Percentiles rank a stretch among this genome's conserved stretches.
phyloP scores from a whole-genome alignment of 371 early-diverging fungal species.

The Blastocladiella emersonii region DNA sequence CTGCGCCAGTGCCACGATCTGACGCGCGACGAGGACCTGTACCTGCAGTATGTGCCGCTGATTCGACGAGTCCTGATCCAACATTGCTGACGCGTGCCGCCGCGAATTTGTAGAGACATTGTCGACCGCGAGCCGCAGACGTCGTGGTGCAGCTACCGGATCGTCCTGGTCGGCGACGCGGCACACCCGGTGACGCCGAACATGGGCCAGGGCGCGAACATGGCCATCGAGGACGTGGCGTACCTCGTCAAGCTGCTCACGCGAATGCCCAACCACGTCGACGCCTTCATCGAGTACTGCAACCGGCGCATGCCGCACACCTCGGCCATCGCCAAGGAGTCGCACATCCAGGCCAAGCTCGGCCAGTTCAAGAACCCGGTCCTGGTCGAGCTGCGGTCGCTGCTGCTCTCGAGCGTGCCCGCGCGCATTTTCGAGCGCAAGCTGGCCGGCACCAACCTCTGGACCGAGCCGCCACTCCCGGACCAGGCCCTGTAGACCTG shows the following conservation, averaged over 20 bases:
- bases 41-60: too few species aligned
- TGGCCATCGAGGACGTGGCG: conserved; percentile 7
- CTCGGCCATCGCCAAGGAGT: not conserved
- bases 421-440: not conserved
- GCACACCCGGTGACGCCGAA: conserved; percentile 8
- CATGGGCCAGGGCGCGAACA: conserved; percentile 9
- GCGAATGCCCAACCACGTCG: too few species aligned
- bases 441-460: not conserved
- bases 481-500: too few species aligned
- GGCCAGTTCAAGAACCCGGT: not conserved
- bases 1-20: not conserved
- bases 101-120: too few species aligned
- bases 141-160: not conserved
- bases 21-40: not conserved
- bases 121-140: not conserved
- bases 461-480: too few species aligned
- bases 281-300: not conserved
- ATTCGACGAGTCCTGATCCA: too few species aligned
- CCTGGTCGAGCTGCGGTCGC: not conserved
- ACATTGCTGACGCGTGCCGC: too few species aligned
- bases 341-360: not conserved
- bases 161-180: conserved; percentile 6
- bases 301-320: not conserved
- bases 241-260: not conserved
- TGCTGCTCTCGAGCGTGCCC: not conserved